Base-by-base conservation (phyloP, 129 eudicot species). In the Gnaphalium uliginosum region DNA sequence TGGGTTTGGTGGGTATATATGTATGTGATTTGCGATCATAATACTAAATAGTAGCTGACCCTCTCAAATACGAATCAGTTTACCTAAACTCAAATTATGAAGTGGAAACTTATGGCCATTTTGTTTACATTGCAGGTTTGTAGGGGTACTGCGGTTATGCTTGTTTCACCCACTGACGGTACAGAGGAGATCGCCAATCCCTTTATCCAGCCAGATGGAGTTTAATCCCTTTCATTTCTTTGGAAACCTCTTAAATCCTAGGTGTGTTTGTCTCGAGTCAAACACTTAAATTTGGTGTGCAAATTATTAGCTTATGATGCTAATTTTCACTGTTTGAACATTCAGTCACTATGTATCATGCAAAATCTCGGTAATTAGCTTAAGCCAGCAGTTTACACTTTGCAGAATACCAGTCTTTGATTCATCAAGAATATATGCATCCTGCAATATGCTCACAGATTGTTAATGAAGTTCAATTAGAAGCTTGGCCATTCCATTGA, bases 111-210 rank as follows among this genome's bases (percentile, higher is more conserved):
- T 60, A 4, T 59, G 51, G 41, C 22, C 27, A 8, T 13, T 15
- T 15, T 24, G 35, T 41, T 76, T 32, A 7, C 61, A 33, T 51
- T 82, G 81, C 89, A 93, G 98, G 96, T 93, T 23, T 94, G 99
- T 23, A 89, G 99, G 72, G 99, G 99, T 37, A 94, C 99, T 30
- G 99, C 99, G 0, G 99, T 94, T 68, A 94, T 94, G 99, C 99
- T 94, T 30, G 99, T 94, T 56, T 85, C 97, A 22, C 99, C 99
- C 22, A 94, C 99, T 27, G 99, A 94, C 62, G 99, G 99, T 27
- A 94, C 99, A 26, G 97, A 94, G 72, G 99, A 94, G 88, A 94
- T 94, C 41, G 93, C 96, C 21, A 94, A 94, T 83, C 99, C 97
- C 15, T 94, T 94, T 87, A 58, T 85, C 71, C 97, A 90, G 85